These are phyloP conservation scores for Dentipellis sp. DNA, from an alignment of 768 basidiomycete genomes.

Conservation along the genomic window DNA sequence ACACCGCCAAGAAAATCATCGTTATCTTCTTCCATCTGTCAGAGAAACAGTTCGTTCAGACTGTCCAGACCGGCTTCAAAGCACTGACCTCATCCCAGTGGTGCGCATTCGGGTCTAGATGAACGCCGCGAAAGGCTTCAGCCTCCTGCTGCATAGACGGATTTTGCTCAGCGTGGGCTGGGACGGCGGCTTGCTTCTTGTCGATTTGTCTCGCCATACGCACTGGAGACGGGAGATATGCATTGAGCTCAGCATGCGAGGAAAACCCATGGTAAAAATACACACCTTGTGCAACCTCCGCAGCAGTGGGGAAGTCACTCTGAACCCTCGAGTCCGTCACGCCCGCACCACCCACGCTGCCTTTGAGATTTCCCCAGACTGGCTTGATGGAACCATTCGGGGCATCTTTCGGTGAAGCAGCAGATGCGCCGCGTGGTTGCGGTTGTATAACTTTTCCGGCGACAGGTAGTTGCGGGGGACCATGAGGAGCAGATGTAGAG, in stretches of 20 bases:
- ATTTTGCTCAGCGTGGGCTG: slow-evolving; percentile 43
- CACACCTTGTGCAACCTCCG: slow-evolving; percentile 85
- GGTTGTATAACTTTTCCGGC: slow-evolving; percentile 60
- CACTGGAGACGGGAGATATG: not conserved
- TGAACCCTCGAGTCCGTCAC: slow-evolving; percentile 34
- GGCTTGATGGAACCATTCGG: slow-evolving; percentile 30
- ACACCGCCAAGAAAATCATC: slow-evolving; percentile 83
- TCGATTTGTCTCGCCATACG: slow-evolving; percentile 12
- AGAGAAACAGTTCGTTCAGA: slow-evolving; percentile 8
- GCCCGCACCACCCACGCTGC: slow-evolving; percentile 19
- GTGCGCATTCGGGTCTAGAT: slow-evolving; percentile 87
- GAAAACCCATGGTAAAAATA: slow-evolving; percentile 7
- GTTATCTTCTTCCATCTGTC: slow-evolving; percentile 85
- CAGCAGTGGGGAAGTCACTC: slow-evolving; percentile 92
- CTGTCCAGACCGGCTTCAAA: not conserved
- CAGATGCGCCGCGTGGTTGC: slow-evolving; percentile 35
- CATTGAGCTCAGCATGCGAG: too few relatives aligned
- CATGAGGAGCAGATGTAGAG: slow-evolving; percentile 17
- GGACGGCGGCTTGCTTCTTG: slow-evolving; percentile 35
- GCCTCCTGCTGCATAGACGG: slow-evolving; percentile 66
- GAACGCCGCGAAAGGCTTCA: slow-evolving; percentile 90
- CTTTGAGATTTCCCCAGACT: slow-evolving; percentile 64
- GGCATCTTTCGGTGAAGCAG: slow-evolving; percentile 23
- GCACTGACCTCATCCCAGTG: slow-evolving; percentile 94
- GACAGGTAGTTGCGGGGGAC: slow-evolving; percentile 45